Evolutionary conservation across 768 basidiomycete genomes (phyloP).

Genomic region (Leccinum ochraceum): DNA sequence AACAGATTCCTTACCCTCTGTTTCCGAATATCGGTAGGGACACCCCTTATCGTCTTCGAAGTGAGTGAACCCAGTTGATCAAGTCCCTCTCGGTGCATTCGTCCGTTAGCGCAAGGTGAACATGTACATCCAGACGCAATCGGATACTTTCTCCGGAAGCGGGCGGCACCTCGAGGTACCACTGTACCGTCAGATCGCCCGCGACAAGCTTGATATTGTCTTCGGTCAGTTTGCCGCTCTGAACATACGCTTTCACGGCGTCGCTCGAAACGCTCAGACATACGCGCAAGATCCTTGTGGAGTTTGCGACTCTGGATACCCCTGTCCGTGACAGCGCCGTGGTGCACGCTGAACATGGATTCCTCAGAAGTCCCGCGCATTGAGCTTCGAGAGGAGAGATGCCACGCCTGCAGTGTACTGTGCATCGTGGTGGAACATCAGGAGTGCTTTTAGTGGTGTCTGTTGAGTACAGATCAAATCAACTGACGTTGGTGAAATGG

Average conservation of each 20-base stretch:
- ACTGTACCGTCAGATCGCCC: slow-evolving; percentile 52
- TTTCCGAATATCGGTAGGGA: background rate
- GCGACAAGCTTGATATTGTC: slow-evolving; percentile 21
- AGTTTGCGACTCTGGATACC: no score
- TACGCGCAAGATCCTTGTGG: slow-evolving; percentile 32
- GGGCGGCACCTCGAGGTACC: slow-evolving; percentile 81
- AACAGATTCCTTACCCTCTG: background rate
- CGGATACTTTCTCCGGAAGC: slow-evolving; percentile 62
- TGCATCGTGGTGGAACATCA: slow-evolving; percentile 90
- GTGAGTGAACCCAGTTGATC: background rate
- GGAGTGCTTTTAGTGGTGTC: slow-evolving; percentile 89
- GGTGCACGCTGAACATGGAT: no score
- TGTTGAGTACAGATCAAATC: slow-evolving; percentile 31
- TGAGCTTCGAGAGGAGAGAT: no score
- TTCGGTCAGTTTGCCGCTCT: slow-evolving; percentile 31
- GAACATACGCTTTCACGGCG: slow-evolving; percentile 68
- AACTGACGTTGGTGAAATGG: slow-evolving; percentile 9
- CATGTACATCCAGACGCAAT: slow-evolving; percentile 35
- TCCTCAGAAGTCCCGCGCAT: no score
- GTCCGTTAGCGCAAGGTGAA: background rate
- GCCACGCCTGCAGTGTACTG: slow-evolving; percentile 39
- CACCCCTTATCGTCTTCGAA: background rate
- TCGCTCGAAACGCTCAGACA: slow-evolving; percentile 81
- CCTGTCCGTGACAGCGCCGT: no score
- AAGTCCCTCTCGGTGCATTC: background rate